A percentile compares a stretch with the other conserved stretches of the same genome.
Evolutionary conservation across 176 grass and related monocot species (phyloP).

Genomic region (Rhynchospora breviuscula): DNA sequence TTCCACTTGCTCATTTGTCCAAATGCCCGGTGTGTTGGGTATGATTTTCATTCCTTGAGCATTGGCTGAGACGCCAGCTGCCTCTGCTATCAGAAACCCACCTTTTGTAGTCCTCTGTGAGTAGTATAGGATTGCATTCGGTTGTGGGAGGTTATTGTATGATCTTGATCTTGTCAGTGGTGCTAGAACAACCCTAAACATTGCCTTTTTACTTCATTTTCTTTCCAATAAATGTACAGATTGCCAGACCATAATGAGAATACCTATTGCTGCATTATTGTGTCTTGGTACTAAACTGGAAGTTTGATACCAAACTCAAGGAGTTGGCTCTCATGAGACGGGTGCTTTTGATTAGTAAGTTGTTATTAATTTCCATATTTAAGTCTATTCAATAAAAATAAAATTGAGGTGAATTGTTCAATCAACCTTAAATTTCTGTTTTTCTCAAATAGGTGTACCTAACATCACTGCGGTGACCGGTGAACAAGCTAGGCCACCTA

Average conservation of each 20-base stretch:
- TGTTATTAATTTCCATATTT: not conserved
- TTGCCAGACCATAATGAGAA: no score
- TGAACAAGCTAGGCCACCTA: no score
- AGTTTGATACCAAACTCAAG: no score
- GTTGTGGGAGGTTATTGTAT: slow-evolving; percentile 43
- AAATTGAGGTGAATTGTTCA: not conserved
- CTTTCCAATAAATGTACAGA: no score
- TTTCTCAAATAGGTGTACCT: not conserved
- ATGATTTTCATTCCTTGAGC: slow-evolving; percentile 29
- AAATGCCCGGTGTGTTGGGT: slow-evolving; percentile 49
- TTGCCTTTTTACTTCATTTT: no score
- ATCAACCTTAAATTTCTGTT: not conserved
- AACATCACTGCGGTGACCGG: no score
- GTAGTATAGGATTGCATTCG: slow-evolving; percentile 44
- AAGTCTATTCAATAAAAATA: not conserved
- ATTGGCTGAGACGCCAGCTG: slow-evolving; percentile 40
- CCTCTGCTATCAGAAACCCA: slow-evolving; percentile 53
- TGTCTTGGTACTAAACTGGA: no score
- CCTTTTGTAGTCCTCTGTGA: slow-evolving; percentile 44
- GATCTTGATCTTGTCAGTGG: slow-evolving; percentile 51
- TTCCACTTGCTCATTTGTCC: not conserved
- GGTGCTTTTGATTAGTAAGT: no score
- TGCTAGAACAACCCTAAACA: slow-evolving; percentile 48
- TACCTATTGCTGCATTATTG: no score
- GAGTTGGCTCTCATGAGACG: no score